These are phyloP conservation scores for Strigomonas oncopelti DNA, from an alignment of 208 protist species.

Conservation along the genomic window DNA sequence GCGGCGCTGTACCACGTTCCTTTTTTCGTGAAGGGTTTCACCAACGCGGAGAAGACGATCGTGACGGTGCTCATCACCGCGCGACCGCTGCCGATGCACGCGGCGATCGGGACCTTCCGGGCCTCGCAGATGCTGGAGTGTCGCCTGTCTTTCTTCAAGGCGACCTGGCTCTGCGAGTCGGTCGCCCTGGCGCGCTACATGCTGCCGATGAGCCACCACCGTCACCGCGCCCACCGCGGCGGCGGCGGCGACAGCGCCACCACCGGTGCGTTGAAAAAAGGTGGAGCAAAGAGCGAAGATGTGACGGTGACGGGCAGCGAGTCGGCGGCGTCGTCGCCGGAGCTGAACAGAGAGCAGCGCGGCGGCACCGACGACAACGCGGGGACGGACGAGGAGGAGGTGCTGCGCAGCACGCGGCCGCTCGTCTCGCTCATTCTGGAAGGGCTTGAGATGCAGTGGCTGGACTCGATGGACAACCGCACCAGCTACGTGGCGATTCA, in stretches of 20 bases:
- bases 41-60: constrained; percentile 47
- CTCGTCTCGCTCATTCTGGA: constrained; percentile 50
- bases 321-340: neutral
- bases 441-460: constrained; percentile 39
- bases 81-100: constrained; percentile 37
- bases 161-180: constrained; percentile 35
- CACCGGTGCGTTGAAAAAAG: too few relatives aligned
- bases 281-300: neutral
- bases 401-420: constrained; percentile 3
- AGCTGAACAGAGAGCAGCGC: neutral
- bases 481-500: constrained; percentile 45
- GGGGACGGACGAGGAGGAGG: neutral
- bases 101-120: constrained; percentile 40
- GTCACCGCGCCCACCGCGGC: neutral
- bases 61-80: constrained; percentile 64
- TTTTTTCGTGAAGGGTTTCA: constrained; percentile 64
- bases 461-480: constrained; percentile 48
- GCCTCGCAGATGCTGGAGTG: constrained; percentile 33
- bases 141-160: constrained; percentile 40
- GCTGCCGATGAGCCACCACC: neutral
- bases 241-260: neutral
- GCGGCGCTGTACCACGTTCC: constrained; percentile 10
- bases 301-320: neutral
- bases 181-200: neutral
- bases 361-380: neutral